Evolutionary conservation across 2,329 filamentous ascomycete genomes (phyloP), one percentile per base, ranked within the genome.

Genomic region (Aspergillus persii): DNA sequence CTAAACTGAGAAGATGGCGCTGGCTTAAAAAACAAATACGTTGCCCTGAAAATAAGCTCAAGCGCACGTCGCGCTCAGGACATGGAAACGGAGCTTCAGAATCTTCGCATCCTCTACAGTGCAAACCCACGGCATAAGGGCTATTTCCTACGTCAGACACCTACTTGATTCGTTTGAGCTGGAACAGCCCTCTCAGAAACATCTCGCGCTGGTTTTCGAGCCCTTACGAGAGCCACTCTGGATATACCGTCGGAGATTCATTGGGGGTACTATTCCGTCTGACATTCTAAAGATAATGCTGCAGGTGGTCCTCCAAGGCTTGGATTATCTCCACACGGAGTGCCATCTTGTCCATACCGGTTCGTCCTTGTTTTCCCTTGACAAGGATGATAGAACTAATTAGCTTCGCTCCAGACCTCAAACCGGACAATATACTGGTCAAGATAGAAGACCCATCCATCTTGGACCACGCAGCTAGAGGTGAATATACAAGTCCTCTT

Each of bases 391-490:
- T n/a, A n/a, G n/a, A n/a, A n/a, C n/a, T n/a, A n/a, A n/a, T n/a
- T n/a, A n/a, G n/a, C n/a, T 27, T 36, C 23, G 62, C 30, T 7
- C 57, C 44, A 71, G 76, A 80, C 63, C 66, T 80, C 33, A 80
- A 79, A 51, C 72, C 77, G 0, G 74, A 77, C 56, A 80, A 80
- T 56, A 76, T 79, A 29, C 70, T 80, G 60, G 60, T 76, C 48
- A 65, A 64, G 49, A 26, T 76, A 0, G 69, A 70, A 30, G 68
- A 73, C 56, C 60, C 49, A 27, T 69, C 65, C 4, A 50, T 68
- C 15, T 53, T 70, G 29, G 65, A 67, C 12, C 53, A 61, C 11
- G 59, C 65, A 61, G 69, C 69, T 26, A 57, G 60, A 54, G 65
- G 69, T 53, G 69, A 75, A 55, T 63, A 64, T 44, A 59, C 69